A percentile compares a stretch with the other conserved stretches of the same genome.
These are phyloP conservation scores for Termitomyces sp. DNA, from an alignment of 768 basidiomycete genomes.

Conservation along the genomic window DNA sequence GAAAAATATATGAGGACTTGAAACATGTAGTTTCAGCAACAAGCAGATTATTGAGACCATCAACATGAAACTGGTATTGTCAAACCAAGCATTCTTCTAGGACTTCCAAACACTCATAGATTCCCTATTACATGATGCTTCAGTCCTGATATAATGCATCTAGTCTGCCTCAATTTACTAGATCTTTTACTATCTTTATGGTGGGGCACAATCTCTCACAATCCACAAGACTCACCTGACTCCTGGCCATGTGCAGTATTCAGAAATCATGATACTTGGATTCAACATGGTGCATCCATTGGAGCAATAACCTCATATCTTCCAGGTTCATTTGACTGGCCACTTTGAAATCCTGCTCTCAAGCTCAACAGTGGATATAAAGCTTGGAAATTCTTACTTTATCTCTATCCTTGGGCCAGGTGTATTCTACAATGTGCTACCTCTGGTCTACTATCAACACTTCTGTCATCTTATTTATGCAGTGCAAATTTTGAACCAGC, in stretches of 20 bases:
- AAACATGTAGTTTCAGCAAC: too few relatives aligned
- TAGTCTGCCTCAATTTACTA: conserved; percentile 28
- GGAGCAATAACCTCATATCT: not conserved
- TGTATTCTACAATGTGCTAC: conserved; percentile 20
- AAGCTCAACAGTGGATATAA: conserved; percentile 35
- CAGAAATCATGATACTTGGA: conserved; percentile 21
- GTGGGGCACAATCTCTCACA: conserved; percentile 21
- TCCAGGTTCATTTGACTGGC: too few relatives aligned
- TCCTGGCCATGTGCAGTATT: conserved; percentile 31
- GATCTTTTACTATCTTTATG: conserved; percentile 33
- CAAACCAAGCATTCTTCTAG: conserved; percentile 29
- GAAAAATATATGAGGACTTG: too few relatives aligned
- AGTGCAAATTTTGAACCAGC: conserved; percentile 20
- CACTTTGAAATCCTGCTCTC: conserved; percentile 36
- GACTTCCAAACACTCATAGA: conserved; percentile 11
- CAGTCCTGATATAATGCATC: conserved; percentile 36
- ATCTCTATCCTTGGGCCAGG: conserved; percentile 26
- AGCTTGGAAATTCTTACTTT: too few relatives aligned
- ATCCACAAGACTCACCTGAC: conserved; percentile 6
- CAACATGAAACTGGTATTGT: conserved; percentile 31
- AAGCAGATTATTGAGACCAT: too few relatives aligned
- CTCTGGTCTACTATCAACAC: conserved; percentile 17
- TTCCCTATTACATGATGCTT: conserved; percentile 30
- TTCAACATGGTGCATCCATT: conserved; percentile 27
- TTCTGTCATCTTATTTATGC: conserved; percentile 24